Evolutionary conservation across 768 basidiomycete species (phyloP), one percentile per base, ranked within the genome.

Genomic region (Chlorophyllum brunneum): DNA sequence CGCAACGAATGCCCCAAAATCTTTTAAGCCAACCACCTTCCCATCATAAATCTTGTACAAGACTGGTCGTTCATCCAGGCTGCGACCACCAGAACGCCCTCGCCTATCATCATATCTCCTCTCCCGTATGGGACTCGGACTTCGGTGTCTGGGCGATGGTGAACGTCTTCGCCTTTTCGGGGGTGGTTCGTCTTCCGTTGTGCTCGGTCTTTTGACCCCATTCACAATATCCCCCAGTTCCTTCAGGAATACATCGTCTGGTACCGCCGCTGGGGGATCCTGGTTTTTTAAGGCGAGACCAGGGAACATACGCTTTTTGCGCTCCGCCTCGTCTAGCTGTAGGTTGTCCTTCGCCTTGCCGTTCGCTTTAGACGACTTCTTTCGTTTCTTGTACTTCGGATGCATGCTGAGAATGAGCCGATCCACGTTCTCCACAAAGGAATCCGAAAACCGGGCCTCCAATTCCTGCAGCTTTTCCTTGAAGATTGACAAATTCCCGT

Each of bases 1-100:
- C 27, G 80, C 79, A 34, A 97, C 87, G 61, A 99, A 99, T 0
- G 92, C 95, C 48, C 97, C 97, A 65, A 98, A 99, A 55, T 99
- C 97, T 69, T 91, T 92, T 60, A 97, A 59, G 10, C 88, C 84
- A 1, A 87, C 77, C 23, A 98, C 85, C 56, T 82, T 85, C 6
- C 95, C 97, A 47, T 79, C 76, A 68, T 98, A 99, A 27, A 98
- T 92, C 75, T 98, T 98, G 81, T 85, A 98, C 38, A 97, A 66
- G 2, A 98, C 72, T 0, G 97, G 94, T 43, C 76, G 77, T 37
- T 95, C 91, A 63, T 99, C 95, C 31, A 87, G 45, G 57, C 59
- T 60, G 57, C 67, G 70, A 45, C 60, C 56, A 11, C 65, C 63
- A 33, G 67, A 64, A 56, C 66, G 64, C 42, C 75, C 69, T 24